A percentile compares a stretch with the other conserved stretches of the same genome.
phyloP scores from a whole-genome alignment of 148 eudicot species.

The Camellia japonica region DNA sequence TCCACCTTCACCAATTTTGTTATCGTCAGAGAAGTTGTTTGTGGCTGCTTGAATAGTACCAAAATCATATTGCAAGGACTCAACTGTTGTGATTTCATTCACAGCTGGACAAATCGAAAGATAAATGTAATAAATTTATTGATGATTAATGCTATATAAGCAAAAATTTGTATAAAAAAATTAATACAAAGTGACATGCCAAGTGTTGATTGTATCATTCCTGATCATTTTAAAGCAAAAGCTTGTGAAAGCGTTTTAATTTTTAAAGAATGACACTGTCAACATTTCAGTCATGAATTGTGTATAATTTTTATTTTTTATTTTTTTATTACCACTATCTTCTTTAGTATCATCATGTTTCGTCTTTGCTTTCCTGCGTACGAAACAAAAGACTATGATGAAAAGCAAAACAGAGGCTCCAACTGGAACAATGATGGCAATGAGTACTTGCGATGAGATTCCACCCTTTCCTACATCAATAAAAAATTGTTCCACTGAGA shows the following conservation, averaged over 20 bases:
- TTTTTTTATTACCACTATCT: neutral
- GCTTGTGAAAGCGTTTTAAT: too few relatives aligned
- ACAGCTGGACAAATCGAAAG: neutral
- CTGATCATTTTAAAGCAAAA: too few relatives aligned
- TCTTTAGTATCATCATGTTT: neutral
- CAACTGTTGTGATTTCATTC: neutral
- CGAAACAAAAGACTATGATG: neutral
- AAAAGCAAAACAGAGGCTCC: neutral
- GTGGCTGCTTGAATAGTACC: constrained; percentile 8
- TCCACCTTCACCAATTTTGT: constrained; percentile 20
- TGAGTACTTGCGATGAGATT: neutral
- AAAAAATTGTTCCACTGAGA: neutral
- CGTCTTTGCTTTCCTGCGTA: neutral
- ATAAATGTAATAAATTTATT: too few relatives aligned
- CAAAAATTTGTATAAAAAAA: neutral
- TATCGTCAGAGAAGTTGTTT: constrained; percentile 12
- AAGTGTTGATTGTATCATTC: too few relatives aligned
- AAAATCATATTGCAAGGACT: constrained; percentile 13
- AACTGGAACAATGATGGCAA: neutral
- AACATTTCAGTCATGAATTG: too few relatives aligned
- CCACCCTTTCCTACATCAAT: neutral
- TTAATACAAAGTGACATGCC: too few relatives aligned
- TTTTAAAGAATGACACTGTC: too few relatives aligned
- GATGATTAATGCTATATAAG: neutral
- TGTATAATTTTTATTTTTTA: neutral